A percentile compares a stretch with the other conserved stretches of the same genome.
Evolutionary conservation across 768 basidiomycete species (phyloP).

Genomic region (Mrakia hoshinonis): DNA sequence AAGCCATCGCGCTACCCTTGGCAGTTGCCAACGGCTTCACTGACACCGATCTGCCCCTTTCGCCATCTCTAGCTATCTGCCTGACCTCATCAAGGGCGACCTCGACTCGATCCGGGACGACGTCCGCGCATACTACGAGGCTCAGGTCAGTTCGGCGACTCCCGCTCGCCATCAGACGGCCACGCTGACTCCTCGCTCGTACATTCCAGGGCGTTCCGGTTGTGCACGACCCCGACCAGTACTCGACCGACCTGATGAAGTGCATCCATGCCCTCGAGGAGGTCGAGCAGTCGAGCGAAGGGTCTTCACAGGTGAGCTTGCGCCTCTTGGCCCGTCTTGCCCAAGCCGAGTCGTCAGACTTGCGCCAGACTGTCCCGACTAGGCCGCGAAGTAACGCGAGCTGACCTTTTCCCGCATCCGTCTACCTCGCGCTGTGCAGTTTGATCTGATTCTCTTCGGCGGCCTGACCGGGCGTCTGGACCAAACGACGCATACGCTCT

Average conservation of each 20-base stretch:
- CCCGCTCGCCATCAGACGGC: background rate
- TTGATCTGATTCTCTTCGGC: slow-evolving; percentile 69
- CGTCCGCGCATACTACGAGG: slow-evolving; percentile 59
- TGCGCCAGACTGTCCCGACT: too few relatives aligned
- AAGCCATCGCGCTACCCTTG: background rate
- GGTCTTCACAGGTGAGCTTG: background rate
- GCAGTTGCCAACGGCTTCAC: too few relatives aligned
- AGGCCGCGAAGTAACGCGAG: too few relatives aligned
- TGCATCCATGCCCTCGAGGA: slow-evolving; percentile 60
- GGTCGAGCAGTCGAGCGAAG: slow-evolving; percentile 44
- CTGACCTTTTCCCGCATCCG: background rate
- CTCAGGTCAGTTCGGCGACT: slow-evolving; percentile 45
- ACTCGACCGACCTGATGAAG: slow-evolving; percentile 95
- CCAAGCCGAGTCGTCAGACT: too few relatives aligned
- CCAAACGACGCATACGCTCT: slow-evolving; percentile 84
- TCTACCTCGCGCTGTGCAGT: slow-evolving; percentile 41
- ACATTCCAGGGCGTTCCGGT: slow-evolving; percentile 57
- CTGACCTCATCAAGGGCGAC: slow-evolving; percentile 87
- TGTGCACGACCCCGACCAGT: slow-evolving; percentile 59
- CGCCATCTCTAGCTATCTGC: slow-evolving; percentile 68
- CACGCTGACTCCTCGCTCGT: background rate
- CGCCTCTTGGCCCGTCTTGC: too few relatives aligned
- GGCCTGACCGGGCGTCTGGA: slow-evolving; percentile 86
- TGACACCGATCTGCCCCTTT: background rate
- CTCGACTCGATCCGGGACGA: slow-evolving; percentile 76